Evolutionary conservation across 2,329 filamentous ascomycete genomes (phyloP), one percentile per base, ranked within the genome.

Genomic region (Orbilia javanica): DNA sequence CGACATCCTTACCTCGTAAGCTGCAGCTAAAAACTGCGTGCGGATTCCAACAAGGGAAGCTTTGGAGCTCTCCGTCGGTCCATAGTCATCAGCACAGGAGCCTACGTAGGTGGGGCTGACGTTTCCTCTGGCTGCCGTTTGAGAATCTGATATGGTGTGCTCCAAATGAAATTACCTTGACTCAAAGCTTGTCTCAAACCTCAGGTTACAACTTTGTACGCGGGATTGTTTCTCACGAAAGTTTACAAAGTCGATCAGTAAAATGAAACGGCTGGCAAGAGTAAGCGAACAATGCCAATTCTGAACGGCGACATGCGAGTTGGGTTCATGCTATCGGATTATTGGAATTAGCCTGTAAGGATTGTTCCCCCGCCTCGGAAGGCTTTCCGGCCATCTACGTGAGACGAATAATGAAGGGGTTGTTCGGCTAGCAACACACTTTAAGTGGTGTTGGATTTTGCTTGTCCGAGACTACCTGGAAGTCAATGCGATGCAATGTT

Each of bases 231-330:
- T 57, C 29, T 7, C 29, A 36, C 22, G 25, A 42, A 60, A 27
- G 11, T 60, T 39, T 60, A 60, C n/a, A n/a, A n/a, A n/a, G n/a
- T n/a, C n/a, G 8, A 60, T 60, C 25, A 42, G 20, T n/a, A 42
- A n/a, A 60, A 60, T 11, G 20, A 60, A 60, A 42, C 34, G 11
- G 10, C 15, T 34, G 10, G 31, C 31, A 31, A 60, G n/a, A 2
- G 18, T 60, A 60, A 29, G 31, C 53, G 53, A 60, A 42, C 25
- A 60, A 27, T 27, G 55, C 55, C 55, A 60, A 27, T 39, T 60
- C 42, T 60, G 34, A 60, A 60, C 34, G 55, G 55, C 55, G 34
- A 60, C 8, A 60, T 60, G 55, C 55, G 34, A 42, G 18, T 55
- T n/a, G 5, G 13, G 53, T 25, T 50, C 46, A 25, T 25, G 46